Evolutionary conservation across 345 rosid species (phyloP).

Genomic region (Acer yangbiense): DNA sequence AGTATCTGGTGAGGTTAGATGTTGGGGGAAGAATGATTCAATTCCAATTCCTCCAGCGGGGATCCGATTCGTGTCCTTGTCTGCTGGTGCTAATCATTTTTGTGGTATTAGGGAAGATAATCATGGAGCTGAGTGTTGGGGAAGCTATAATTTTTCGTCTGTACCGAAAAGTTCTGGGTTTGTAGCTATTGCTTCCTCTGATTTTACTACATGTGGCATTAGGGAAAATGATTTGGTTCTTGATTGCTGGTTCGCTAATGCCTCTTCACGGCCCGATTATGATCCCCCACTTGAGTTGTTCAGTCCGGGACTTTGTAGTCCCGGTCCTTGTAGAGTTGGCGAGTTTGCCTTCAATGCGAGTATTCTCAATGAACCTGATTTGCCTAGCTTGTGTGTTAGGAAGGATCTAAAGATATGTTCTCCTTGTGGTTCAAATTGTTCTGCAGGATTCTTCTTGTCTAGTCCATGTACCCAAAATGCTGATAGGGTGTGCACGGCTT

Average conservation of each 20-base stretch:
- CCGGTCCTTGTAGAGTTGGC: slow-evolving; percentile 49
- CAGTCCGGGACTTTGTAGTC: slow-evolving; percentile 78
- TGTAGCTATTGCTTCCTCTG: slow-evolving; percentile 85
- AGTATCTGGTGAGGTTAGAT: slow-evolving; percentile 49
- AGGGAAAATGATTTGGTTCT: slow-evolving; percentile 84
- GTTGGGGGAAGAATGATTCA: slow-evolving; percentile 67
- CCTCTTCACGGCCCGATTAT: slow-evolving; percentile 44
- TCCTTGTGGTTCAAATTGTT: slow-evolving; percentile 78
- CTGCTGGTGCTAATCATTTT: slow-evolving; percentile 77
- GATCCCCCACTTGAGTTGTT: slow-evolving; percentile 87
- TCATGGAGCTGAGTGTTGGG: slow-evolving; percentile 91
- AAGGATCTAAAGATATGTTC: slow-evolving; percentile 71
- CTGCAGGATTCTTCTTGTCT: slow-evolving; percentile 76
- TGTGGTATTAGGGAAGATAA: slow-evolving; percentile 84
- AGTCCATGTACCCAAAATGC: slow-evolving; percentile 66
- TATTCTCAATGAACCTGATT: slow-evolving; percentile 67
- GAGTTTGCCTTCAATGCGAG: slow-evolving; percentile 91
- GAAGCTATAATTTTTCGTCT: slow-evolving; percentile 60
- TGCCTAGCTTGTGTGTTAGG: slow-evolving; percentile 68
- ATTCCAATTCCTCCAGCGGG: slow-evolving; percentile 31
- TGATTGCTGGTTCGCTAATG: slow-evolving; percentile 77
- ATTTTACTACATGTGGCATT: slow-evolving; percentile 72
- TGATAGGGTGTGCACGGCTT: slow-evolving; percentile 75
- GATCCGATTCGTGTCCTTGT: slow-evolving; percentile 51
- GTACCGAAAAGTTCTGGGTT: slow-evolving; percentile 77